Evolutionary conservation across 2,329 filamentous ascomycete genomes (phyloP).

Genomic region (Calonectria ilicicola): DNA sequence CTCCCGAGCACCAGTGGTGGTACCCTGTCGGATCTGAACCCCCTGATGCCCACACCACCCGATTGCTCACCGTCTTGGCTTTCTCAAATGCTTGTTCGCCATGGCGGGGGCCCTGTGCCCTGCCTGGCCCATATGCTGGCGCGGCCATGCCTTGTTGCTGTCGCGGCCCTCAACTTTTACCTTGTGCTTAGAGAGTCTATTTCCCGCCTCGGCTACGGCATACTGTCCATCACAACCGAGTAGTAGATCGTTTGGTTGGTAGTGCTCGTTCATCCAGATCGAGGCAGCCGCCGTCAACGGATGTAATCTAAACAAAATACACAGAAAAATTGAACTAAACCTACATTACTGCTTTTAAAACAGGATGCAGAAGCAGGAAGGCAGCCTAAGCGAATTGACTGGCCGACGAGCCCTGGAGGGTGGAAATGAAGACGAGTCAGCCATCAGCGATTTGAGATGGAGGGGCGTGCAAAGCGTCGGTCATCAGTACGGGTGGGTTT

Average conservation of each 20-base stretch:
- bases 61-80: neutral
- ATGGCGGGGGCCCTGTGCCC: neutral
- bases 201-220: neutral
- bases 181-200: neutral
- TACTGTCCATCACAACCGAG: neutral
- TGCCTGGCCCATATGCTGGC: conserved; percentile 17
- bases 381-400: conserved; percentile 11
- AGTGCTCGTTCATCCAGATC: neutral
- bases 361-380: conserved; percentile 13
- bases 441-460: neutral
- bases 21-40: neutral
- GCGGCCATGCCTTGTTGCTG: conserved; percentile 12
- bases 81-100: neutral
- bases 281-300: neutral
- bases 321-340: neutral
- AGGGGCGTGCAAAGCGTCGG: neutral
- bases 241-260: neutral
- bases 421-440: conserved; percentile 24
- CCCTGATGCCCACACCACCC: neutral
- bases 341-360: neutral
- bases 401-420: conserved; percentile 7
- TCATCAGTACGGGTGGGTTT: neutral
- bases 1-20: neutral
- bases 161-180: conserved; percentile 8
- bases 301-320: neutral